Conservation (phyloP, 805 yeast species). For the Phaffomyces antillensis region DNA sequence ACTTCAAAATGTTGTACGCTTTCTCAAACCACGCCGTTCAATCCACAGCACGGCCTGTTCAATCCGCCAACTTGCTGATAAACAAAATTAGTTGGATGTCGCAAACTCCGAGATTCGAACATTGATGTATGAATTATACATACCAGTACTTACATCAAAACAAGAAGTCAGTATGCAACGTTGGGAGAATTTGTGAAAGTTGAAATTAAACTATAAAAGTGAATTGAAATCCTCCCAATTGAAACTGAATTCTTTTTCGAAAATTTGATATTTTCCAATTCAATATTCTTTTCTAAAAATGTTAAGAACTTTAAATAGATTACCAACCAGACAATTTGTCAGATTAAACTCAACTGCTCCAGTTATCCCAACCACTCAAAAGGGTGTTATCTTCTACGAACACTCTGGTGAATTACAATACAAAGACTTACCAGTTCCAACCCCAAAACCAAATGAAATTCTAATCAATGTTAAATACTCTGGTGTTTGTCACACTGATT, state of each 20-base stretch:
- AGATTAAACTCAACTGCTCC: slow-evolving; percentile 5
- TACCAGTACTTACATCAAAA: too few relatives aligned
- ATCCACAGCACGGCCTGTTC: background rate
- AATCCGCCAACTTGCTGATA: background rate
- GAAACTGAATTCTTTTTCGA: too few relatives aligned
- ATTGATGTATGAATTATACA: too few relatives aligned
- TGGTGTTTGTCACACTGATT: slow-evolving; percentile 91
- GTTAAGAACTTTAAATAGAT: slow-evolving; percentile 22
- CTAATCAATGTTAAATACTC: slow-evolving; percentile 78
- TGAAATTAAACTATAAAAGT: too few relatives aligned
- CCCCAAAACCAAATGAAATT: slow-evolving; percentile 70
- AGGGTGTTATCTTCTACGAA: slow-evolving; percentile 63
- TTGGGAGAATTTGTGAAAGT: too few relatives aligned
- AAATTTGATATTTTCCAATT: background rate
- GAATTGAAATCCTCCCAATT: too few relatives aligned
- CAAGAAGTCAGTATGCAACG: too few relatives aligned
- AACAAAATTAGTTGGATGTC: background rate
- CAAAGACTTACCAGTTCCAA: slow-evolving; percentile 75
- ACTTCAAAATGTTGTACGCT: background rate
- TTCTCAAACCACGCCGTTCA: background rate
- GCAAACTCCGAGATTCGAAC: slow-evolving; percentile 3
- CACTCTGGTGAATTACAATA: slow-evolving; percentile 57
- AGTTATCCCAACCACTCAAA: slow-evolving; percentile 57
- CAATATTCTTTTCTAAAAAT: slow-evolving; percentile 10
- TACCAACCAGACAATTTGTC: background rate